Evolutionary conservation across 805 yeast species (phyloP), one percentile per base, ranked within the genome.

Genomic region (Kodamaea laetipori): DNA sequence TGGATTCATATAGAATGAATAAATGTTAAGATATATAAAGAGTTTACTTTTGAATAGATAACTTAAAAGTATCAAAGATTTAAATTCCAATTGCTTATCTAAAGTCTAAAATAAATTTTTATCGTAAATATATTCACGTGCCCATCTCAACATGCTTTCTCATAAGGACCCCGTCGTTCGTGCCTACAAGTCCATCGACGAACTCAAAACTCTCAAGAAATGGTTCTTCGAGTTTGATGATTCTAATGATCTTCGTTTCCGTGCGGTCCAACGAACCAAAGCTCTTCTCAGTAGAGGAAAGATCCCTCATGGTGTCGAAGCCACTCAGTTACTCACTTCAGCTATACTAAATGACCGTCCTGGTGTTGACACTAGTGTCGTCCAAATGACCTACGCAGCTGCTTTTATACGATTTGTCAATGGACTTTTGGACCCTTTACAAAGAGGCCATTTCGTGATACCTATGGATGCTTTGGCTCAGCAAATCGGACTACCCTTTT

Each of bases 361-460:
- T 7, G 37, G 21, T 10, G 31, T 17, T 12, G 77, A 74, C 38
- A 51, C 65, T 12, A 58, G 58, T 37, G 49, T 69, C 0, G 54
- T 79, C 2, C 74, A 80, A 47, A 54, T 81, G 48, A 70, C 82
- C 4, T 86, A 86, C 57, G 67, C 90, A 0, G 82, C 86, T 86
- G 79, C 89, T 0, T 55, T 90, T 9, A 82, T 89, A 19, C 70
- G 95, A 45, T 89, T 92, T 65, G 97, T 94, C 18, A 94, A 94
- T 62, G 98, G 97, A 2, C 62, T 89, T 3, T 63, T 94, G 27
- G 99, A 94, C 60, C 94, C 95, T 0, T 76, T 76, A 38, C 99
- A 94, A 62, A 86, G 82, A 53, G 78, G 90, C 1, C 77, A 74
- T 34, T 83, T 67, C 57, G 97, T 96, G 0, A 77, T 85, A 11